Percentiles rank a stretch among this genome's conserved stretches.
phyloP scores from a whole-genome alignment of 2,329 filamentous ascomycete species.

The Calonectria pseudoreteaudii region DNA sequence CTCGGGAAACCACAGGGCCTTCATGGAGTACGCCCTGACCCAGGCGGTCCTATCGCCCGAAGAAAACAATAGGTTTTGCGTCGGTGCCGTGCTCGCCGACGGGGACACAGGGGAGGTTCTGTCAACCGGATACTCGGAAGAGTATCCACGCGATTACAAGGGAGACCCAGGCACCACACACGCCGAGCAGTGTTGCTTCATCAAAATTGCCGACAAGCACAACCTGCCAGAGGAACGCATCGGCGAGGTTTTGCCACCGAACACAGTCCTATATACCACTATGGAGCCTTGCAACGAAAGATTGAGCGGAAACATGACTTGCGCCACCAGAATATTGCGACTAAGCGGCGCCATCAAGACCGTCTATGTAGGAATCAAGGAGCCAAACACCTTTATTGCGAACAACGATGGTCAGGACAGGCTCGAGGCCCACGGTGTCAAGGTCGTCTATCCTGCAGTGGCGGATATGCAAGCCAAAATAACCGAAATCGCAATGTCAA shows the following conservation, averaged over 20 bases:
- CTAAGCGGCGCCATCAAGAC: conserved; percentile 47
- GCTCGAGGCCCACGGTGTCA: conserved; percentile 40
- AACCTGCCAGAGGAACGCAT: conserved; percentile 50
- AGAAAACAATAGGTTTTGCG: conserved; percentile 53
- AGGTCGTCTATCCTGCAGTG: conserved; percentile 48
- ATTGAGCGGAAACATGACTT: conserved; percentile 53
- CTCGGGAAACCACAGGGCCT: conserved; percentile 48
- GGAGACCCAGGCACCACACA: conserved; percentile 55
- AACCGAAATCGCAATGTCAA: conserved; percentile 69
- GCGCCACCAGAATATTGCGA: conserved; percentile 49
- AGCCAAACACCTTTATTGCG: conserved; percentile 52
- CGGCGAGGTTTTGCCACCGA: conserved; percentile 49
- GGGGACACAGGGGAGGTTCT: conserved; percentile 50
- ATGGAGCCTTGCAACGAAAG: conserved; percentile 59
- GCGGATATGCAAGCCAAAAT: conserved; percentile 65
- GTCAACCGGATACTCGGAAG: conserved; percentile 56
- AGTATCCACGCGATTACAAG: conserved; percentile 50
- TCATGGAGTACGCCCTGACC: conserved; percentile 53
- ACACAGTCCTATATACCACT: conserved; percentile 57
- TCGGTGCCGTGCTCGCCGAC: conserved; percentile 55
- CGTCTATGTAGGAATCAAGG: conserved; percentile 54
- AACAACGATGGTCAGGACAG: conserved; percentile 45
- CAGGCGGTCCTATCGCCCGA: conserved; percentile 52
- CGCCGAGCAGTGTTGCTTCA: conserved; percentile 58
- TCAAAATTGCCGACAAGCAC: conserved; percentile 55